Evolutionary conservation across 345 rosid species (phyloP).

Genomic region (Gossypium anomalum): DNA sequence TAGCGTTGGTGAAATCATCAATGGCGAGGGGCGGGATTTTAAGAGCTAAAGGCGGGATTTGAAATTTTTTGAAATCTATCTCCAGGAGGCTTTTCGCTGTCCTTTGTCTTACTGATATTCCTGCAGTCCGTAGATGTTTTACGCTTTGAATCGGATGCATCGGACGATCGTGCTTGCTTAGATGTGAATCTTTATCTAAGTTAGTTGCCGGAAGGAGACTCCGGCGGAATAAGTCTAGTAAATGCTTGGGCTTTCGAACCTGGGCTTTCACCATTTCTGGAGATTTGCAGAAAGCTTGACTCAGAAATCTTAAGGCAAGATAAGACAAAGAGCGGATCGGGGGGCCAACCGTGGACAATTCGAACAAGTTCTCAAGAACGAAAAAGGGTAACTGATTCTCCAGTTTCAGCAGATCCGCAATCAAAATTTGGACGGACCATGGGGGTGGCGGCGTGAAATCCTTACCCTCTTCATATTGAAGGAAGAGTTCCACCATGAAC

Average conservation of each 20-base stretch:
- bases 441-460: background rate
- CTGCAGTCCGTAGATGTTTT: background rate
- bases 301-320: background rate
- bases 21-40: constrained; percentile 2
- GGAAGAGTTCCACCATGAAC: constrained; percentile 6
- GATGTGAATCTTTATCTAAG: background rate
- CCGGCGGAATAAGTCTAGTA: background rate
- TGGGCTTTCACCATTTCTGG: background rate
- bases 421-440: background rate
- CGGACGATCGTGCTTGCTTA: background rate
- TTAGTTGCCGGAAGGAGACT: background rate
- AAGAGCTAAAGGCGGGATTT: constrained; percentile 4
- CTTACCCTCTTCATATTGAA: background rate
- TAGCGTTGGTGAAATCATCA: background rate
- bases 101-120: background rate
- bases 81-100: background rate
- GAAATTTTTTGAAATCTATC: background rate
- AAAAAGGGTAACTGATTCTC: constrained; percentile 6
- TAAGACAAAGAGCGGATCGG: background rate
- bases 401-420: background rate
- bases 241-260: background rate
- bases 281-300: background rate
- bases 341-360: background rate
- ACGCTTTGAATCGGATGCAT: background rate
- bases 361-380: background rate